Evolutionary conservation across 768 basidiomycete genomes (phyloP), one percentile per base, ranked within the genome.

Genomic region (Leccinum rimulosum): DNA sequence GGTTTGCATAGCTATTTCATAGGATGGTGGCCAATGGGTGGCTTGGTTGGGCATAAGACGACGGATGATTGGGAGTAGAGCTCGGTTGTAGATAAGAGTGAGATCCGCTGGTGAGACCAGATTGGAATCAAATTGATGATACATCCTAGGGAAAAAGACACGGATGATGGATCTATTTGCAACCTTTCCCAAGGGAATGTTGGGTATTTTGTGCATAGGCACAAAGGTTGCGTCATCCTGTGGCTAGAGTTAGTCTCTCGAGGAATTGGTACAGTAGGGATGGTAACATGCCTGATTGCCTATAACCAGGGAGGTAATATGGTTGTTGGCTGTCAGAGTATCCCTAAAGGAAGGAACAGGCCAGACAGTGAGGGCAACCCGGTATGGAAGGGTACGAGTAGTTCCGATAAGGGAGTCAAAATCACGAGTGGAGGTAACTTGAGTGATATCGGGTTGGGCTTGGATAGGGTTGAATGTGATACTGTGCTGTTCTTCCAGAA

Each of bases 401-500:
- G 40, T 55, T 30, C 59, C 56, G 1, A 63, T 61, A 22, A 63
- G 33, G 0, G 59, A 63, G 25, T 63, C 53, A 15, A n/a, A 61
- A 31, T 63, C 50, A 0, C 36, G 3, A 31, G 59, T 55, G 0
- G 25, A 3, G 0, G 27, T 25, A 4, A 54, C 9, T 2, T 30
- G 30, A 3, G 2, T 1, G 3, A 31, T 60, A 22, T 15, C 25
- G 1, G 30, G n/a, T n/a, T 10, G 33, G 2, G n/a, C 57, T 30
- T 61, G 60, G 0, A 1, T 12, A 1, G 27, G 5, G 12, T 61
- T 61, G 3, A 61, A 25, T 0, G 12, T 59, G 11, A 61, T 43
- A 9, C 2, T 4, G 1, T 3, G 0, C n/a, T 58, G 57, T 6
- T 52, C 28, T 0, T 27, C n/a, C 8, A 36, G 6, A 3, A 33